Evolutionary conservation across 148 eudicot genomes (phyloP).

Genomic region (Fagopyrum esculentum): DNA sequence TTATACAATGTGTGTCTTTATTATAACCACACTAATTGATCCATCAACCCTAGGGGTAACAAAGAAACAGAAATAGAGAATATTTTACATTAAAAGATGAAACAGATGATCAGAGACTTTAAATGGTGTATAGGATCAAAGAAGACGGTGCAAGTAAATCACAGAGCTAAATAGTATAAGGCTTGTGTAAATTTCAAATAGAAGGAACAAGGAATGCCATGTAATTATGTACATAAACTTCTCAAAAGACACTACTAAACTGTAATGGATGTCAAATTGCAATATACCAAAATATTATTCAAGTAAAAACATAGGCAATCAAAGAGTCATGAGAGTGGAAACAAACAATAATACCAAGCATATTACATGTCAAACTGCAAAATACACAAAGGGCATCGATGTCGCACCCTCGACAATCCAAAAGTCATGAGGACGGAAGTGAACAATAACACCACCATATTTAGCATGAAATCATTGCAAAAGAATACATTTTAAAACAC

Average conservation of each 20-base stretch:
- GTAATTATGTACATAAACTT: not conserved
- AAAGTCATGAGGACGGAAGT: not conserved
- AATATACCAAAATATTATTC: not conserved
- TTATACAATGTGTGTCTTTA: not conserved
- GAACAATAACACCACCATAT: not conserved
- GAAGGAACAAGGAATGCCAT: not conserved
- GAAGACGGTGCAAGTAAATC: not conserved
- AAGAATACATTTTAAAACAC: no score
- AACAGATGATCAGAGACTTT: not conserved
- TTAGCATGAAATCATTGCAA: no score
- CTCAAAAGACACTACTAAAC: not conserved
- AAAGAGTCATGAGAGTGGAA: not conserved
- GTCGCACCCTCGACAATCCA: not conserved
- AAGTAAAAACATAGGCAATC: not conserved
- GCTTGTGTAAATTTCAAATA: not conserved
- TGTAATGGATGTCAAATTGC: not conserved
- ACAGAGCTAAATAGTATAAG: not conserved
- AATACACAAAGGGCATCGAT: no score
- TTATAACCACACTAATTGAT: not conserved
- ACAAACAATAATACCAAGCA: not conserved
- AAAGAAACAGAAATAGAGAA: not conserved
- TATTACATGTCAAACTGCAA: no score
- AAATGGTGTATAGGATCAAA: not conserved
- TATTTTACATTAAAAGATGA: not conserved
- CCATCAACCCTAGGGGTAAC: not conserved